Percentiles rank a stretch among this genome's conserved stretches.
Conservation (phyloP, 257 asterid species). For the Fraxinus anomala region DNA sequence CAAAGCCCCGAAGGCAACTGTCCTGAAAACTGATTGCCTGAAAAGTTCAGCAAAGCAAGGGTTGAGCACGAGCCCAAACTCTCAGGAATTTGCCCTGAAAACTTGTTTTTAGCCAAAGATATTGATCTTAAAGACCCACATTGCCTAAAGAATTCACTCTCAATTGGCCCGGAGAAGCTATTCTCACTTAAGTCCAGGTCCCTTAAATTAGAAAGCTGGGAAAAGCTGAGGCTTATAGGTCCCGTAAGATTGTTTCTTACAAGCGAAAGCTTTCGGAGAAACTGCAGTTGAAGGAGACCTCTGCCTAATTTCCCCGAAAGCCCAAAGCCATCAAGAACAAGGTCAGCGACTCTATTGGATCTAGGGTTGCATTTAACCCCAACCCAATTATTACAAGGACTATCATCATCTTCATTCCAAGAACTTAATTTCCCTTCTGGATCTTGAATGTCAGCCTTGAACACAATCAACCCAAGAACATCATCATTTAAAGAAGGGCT, state of each 20-base stretch:
- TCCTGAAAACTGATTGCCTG: conserved; percentile 80
- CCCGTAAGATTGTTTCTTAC: conserved; percentile 79
- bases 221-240: conserved; percentile 59
- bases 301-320: conserved; percentile 53
- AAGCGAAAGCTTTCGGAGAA: conserved; percentile 48
- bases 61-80: conserved; percentile 71
- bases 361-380: conserved; percentile 53
- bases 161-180: conserved; percentile 56
- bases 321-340: conserved; percentile 49
- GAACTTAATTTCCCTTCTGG: conserved; percentile 45
- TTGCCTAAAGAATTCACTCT: conserved; percentile 66
- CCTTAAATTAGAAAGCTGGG: conserved; percentile 69
- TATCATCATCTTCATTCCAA: conserved; percentile 55
- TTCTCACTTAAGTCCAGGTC: conserved; percentile 76
- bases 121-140: conserved; percentile 78
- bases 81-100: conserved; percentile 71
- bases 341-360: conserved; percentile 53
- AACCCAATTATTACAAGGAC: conserved; percentile 43
- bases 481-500: conserved; percentile 52
- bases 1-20: conserved; percentile 61
- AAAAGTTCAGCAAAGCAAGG: conserved; percentile 65
- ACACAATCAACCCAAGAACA: conserved; percentile 53
- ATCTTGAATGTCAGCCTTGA: conserved; percentile 53
- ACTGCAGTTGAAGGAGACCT: conserved; percentile 50
- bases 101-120: conserved; percentile 66